Evolutionary conservation across 495 filamentous ascomycete species (phyloP).

Genomic region (Hypoxylon subgilvum): DNA sequence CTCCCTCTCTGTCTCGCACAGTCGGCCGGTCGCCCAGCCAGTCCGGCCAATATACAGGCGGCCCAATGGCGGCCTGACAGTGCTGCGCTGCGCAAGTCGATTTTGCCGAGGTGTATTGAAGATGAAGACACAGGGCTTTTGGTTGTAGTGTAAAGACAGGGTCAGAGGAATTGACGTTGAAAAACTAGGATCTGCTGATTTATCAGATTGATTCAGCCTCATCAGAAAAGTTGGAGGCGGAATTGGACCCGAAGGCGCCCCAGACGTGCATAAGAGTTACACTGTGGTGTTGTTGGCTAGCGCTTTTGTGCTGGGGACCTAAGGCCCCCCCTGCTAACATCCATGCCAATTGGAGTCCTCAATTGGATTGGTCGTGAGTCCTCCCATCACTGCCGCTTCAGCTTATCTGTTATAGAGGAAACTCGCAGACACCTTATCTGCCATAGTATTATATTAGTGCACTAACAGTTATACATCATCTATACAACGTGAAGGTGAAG

Average conservation of each 20-base stretch:
- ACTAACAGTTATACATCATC: slow-evolving; percentile 25
- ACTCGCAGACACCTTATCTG: not conserved
- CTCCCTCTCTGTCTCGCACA: not conserved
- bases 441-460: slow-evolving; percentile 8
- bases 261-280: slow-evolving; percentile 28
- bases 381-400: slow-evolving; percentile 7
- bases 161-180: slow-evolving; percentile 33
- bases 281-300: slow-evolving; percentile 26
- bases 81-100: slow-evolving; percentile 22
- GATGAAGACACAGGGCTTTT: slow-evolving; percentile 7
- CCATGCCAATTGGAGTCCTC: slow-evolving; percentile 35
- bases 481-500: too few relatives aligned
- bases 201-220: slow-evolving; percentile 39
- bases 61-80: slow-evolving; percentile 32
- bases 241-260: slow-evolving; percentile 26
- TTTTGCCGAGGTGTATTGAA: slow-evolving; percentile 21
- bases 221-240: slow-evolving; percentile 38
- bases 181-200: slow-evolving; percentile 34
- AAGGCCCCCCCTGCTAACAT: not conserved
- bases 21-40: slow-evolving; percentile 1
- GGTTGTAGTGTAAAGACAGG: slow-evolving; percentile 22
- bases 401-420: slow-evolving; percentile 25
- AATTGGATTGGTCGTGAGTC: slow-evolving; percentile 17
- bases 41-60: slow-evolving; percentile 21
- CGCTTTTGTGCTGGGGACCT: not conserved